phyloP scores from a whole-genome alignment of 306 rosid species.

The Quercus bicolor region DNA sequence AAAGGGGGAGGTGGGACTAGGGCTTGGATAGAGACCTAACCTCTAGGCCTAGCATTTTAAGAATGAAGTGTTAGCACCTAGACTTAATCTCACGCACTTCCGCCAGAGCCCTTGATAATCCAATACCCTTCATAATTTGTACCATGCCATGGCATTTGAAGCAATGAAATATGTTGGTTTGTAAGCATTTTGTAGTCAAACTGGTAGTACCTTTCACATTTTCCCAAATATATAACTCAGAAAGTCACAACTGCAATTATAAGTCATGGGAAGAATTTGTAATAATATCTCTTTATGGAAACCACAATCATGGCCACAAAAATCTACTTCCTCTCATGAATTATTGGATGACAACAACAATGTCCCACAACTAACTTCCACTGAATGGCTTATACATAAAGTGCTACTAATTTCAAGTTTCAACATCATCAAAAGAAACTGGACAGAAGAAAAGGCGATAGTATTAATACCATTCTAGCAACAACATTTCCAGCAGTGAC shows the following conservation, averaged over 20 bases:
- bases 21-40: neutral
- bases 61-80: neutral
- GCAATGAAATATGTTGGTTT: neutral
- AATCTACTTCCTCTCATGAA: neutral
- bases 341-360: too few species aligned
- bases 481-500: slow-evolving; percentile 79
- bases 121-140: neutral
- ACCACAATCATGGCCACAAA: neutral
- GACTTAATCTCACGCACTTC: neutral
- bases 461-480: slow-evolving; percentile 51
- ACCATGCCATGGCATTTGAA: neutral
- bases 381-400: neutral
- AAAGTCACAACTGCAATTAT: too few species aligned
- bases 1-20: neutral
- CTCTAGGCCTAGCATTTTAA: too few species aligned
- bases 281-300: neutral
- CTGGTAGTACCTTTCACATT: too few species aligned
- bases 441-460: neutral
- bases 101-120: neutral
- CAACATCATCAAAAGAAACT: neutral
- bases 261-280: neutral
- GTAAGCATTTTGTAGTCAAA: too few species aligned
- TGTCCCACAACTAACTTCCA: neutral
- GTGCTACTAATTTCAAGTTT: neutral
- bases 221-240: too few species aligned